phyloP scores from a whole-genome alignment of 257 asterid genomes.

The Petunia axillaris region DNA sequence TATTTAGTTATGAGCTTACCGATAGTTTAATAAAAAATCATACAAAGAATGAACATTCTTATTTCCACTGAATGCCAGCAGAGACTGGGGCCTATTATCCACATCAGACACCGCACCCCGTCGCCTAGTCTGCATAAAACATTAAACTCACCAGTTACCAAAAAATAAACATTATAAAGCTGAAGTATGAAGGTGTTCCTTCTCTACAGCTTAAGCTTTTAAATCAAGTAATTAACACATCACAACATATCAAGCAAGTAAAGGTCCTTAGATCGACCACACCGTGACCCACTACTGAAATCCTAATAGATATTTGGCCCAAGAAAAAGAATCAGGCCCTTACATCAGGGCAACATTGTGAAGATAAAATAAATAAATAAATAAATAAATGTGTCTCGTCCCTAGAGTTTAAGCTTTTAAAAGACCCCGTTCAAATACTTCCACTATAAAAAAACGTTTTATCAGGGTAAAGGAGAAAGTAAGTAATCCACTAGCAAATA shows the following conservation, averaged over 20 bases:
- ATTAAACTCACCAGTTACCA: conserved; percentile 5
- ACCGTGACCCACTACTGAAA: conserved; percentile 3
- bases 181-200: neutral
- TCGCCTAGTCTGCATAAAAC: conserved; percentile 64
- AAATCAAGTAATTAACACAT: neutral
- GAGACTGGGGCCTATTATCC: conserved; percentile 82
- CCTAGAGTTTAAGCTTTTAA: conserved; percentile 14
- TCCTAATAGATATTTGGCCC: neutral
- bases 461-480: neutral
- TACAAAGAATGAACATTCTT: conserved; percentile 71
- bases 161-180: neutral
- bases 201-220: conserved; percentile 1
- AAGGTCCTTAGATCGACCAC: conserved; percentile 5
- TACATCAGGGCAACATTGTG: neutral
- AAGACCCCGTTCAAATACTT: neutral
- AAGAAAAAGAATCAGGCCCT: neutral
- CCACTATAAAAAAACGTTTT: neutral
- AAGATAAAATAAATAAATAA: neutral
- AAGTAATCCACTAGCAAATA: neutral
- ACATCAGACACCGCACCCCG: conserved; percentile 51
- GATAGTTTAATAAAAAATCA: conserved; percentile 76
- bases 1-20: conserved; percentile 45
- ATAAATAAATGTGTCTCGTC: neutral
- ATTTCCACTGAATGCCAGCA: conserved; percentile 74
- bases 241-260: neutral